Evolutionary conservation across 1,284 basidiomycete genomes (phyloP), one percentile per base, ranked within the genome.

Genomic region (Ustilago esculenta): DNA sequence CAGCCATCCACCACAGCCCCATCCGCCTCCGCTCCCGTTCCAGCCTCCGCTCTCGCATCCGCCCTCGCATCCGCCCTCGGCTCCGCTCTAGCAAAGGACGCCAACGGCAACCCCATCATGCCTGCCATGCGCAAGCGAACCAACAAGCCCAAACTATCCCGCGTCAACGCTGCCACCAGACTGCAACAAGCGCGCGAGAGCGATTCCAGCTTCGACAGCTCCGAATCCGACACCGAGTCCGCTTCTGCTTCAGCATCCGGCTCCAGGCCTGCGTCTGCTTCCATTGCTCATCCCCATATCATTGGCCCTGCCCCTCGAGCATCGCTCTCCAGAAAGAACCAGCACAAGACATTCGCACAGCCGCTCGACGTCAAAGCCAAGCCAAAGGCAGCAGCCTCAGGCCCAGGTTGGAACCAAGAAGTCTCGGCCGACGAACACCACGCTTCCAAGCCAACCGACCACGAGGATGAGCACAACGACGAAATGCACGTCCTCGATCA

Each of bases 171-270:
- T n/a, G 47, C 49, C 7, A 51, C 55, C 10, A 34, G 68, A 32
- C 34, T 70, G 3, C 55, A 65, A n/a, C 53, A 60, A 43, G 46
- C 44, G 10, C 33, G 33, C 21, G 67, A 72, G 25, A 69, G 55
- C 32, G 68, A 74, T 30, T 69, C 63, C 5, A 76, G 71, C 52
- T 77, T 77, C 29, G 77, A 80, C 52, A 72, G 73, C 52, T 76
- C 74, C 37, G 73, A 65, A 10, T 69, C 68, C 32, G 70, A 66
- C 20, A 18, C 17, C 39, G 69, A 73, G 23, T 47, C 44, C 9
- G 45, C 52, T 10, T 27, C 41, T 23, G 46, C 42, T 3, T 63
- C 48, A 10, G 48, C 52, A 17, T 54, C 46, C 4, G 29, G 43
- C 25, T 48, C 49, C 23, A 21, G 27, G 27, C 17, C 40, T 1